Evolutionary conservation across 768 basidiomycete genomes (phyloP).

Genomic region (Russula olivacea): DNA sequence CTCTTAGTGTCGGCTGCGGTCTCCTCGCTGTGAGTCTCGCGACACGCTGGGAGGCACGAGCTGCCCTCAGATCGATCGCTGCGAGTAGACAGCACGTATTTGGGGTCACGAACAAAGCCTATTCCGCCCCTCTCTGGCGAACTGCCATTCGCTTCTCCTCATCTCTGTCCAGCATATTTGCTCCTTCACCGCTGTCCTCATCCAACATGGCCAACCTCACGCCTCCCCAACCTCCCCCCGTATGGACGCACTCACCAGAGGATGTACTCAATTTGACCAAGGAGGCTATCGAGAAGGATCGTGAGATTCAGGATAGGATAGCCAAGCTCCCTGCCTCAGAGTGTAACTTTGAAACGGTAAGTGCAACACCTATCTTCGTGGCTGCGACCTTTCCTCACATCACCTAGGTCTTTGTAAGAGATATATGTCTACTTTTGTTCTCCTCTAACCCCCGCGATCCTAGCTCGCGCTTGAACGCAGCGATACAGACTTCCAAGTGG

Average conservation of each 20-base stretch:
- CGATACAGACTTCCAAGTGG: conserved; percentile 48
- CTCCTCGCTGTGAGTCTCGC: conserved; percentile 12
- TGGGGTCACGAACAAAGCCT: not conserved
- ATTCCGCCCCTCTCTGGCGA: not conserved
- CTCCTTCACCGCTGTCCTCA: not conserved
- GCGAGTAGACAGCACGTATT: conserved; percentile 1
- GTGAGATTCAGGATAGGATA: conserved; percentile 50
- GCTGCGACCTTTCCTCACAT: conserved; percentile 29
- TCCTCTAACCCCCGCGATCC: conserved; percentile 25
- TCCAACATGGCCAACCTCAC: conserved; percentile 42
- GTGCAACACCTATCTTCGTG: conserved; percentile 25
- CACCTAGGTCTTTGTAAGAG: conserved; percentile 61
- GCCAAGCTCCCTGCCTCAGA: conserved; percentile 51
- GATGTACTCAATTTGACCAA: conserved; percentile 48
- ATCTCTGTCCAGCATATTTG: conserved; percentile 9
- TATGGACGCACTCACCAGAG: conserved; percentile 61
- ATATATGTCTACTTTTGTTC: conserved; percentile 7
- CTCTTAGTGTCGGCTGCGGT: conserved; percentile 7
- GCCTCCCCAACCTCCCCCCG: conserved; percentile 60
- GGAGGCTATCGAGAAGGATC: conserved; percentile 51
- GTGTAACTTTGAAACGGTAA: conserved; percentile 62
- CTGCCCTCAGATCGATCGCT: conserved; percentile 11
- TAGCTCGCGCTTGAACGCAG: conserved; percentile 56
- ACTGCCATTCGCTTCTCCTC: conserved; percentile 10
- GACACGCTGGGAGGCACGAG: conserved; percentile 12